A percentile compares a stretch with the other conserved stretches of the same genome.
Conservation (phyloP, 345 rosid genomes). For the Euphorbia pulcherrima region DNA sequence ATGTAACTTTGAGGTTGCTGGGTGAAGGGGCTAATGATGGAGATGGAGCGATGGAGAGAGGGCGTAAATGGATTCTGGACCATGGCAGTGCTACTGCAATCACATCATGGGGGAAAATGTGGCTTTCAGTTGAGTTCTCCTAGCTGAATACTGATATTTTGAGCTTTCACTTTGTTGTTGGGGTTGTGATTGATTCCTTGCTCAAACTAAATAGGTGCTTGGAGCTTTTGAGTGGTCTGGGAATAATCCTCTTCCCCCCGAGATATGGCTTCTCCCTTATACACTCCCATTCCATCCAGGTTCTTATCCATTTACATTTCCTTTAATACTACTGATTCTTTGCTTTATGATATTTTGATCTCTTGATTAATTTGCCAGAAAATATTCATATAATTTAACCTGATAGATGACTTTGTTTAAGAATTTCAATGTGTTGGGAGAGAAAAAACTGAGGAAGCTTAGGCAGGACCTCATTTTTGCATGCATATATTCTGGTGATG, state of each 20-base stretch:
- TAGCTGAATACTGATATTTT: conserved; percentile 20
- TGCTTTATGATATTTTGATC: neutral
- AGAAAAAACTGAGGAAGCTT: neutral
- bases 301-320: conserved; percentile 24
- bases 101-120: conserved; percentile 97
- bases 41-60: conserved; percentile 74
- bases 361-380: neutral
- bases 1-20: conserved; percentile 84
- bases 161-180: conserved; percentile 6
- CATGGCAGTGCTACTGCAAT: conserved; percentile 91
- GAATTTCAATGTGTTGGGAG: neutral
- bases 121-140: conserved; percentile 83
- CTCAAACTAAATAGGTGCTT: conserved; percentile 56
- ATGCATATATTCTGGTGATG: neutral
- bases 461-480: neutral
- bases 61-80: conserved; percentile 72
- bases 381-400: neutral
- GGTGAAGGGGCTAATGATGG: conserved; percentile 94
- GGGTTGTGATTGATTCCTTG: conserved; percentile 23
- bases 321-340: neutral
- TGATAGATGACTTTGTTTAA: neutral
- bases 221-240: conserved; percentile 97
- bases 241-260: conserved; percentile 95
- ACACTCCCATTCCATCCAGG: conserved; percentile 87
- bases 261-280: conserved; percentile 97